Evolutionary conservation across 371 early-diverging fungal species (phyloP).

Genomic region (Mortierella sp.): DNA sequence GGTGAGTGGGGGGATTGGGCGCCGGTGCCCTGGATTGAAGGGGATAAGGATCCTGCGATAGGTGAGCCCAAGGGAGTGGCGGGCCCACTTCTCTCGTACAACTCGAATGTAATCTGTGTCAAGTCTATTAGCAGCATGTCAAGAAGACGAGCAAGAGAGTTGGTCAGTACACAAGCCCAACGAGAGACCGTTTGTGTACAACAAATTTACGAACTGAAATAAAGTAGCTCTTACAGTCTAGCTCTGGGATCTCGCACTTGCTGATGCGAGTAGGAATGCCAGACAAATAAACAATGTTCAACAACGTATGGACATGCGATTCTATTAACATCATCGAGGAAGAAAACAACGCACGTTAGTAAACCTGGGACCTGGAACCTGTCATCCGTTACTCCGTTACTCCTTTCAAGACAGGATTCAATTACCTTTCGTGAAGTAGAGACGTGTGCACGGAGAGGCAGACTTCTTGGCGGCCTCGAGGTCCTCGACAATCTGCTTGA

Average conservation of each 20-base stretch:
- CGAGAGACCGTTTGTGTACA: background rate
- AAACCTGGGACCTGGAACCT: too few species aligned
- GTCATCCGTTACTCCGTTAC: background rate
- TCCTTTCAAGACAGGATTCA: background rate
- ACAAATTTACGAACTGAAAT: background rate
- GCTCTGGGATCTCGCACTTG: conserved; percentile 81
- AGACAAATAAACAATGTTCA: conserved; percentile 91
- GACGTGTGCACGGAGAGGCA: conserved; percentile 77
- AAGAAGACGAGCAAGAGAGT: background rate
- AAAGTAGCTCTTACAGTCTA: conserved; percentile 83
- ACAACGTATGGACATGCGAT: conserved; percentile 90
- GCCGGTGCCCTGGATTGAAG: background rate
- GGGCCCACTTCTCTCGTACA: conserved; percentile 89
- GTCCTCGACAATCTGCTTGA: conserved; percentile 85
- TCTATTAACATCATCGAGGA: conserved; percentile 63
- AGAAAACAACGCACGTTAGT: background rate
- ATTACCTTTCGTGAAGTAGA: conserved; percentile 95
- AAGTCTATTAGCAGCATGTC: conserved; percentile 66
- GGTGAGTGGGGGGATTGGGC: conserved; percentile 54
- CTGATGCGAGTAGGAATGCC: conserved; percentile 85
- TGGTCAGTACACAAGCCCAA: background rate
- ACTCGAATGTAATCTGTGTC: conserved; percentile 97
- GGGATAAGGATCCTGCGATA: background rate
- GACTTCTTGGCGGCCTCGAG: conserved; percentile 73
- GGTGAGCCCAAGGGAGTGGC: background rate